Evolutionary conservation across 148 eudicot species (phyloP).

Genomic region (Cornus florida): DNA sequence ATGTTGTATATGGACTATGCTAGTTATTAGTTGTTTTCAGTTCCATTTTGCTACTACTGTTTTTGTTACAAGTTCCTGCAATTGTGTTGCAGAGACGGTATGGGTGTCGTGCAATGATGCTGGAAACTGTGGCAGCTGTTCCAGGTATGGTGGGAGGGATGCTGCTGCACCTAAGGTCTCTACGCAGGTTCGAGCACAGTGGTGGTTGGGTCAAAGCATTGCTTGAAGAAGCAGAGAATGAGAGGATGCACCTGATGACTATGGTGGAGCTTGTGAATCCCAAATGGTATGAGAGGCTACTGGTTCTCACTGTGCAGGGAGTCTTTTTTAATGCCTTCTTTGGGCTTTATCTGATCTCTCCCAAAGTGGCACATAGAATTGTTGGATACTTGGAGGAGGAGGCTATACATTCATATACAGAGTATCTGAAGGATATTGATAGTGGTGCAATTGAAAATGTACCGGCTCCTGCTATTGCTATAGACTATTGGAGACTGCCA

Average conservation of each 20-base stretch:
- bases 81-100: conserved; percentile 61
- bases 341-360: conserved; percentile 68
- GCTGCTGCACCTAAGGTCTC: conserved; percentile 79
- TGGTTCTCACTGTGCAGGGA: conserved; percentile 83
- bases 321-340: conserved; percentile 77
- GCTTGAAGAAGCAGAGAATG: conserved; percentile 95
- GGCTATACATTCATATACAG: conserved; percentile 88
- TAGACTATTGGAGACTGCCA: conserved; percentile 91
- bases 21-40: not conserved
- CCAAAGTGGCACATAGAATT: conserved; percentile 83
- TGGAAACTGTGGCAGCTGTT: conserved; percentile 90
- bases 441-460: conserved; percentile 75
- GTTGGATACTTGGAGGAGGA: conserved; percentile 96
- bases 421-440: conserved; percentile 77
- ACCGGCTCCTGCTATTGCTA: conserved; percentile 86
- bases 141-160: conserved; percentile 83
- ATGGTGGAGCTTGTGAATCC: conserved; percentile 91
- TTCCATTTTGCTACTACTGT: not conserved
- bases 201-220: conserved; percentile 96
- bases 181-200: conserved; percentile 81
- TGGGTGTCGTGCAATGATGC: conserved; percentile 98
- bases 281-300: conserved; percentile 76
- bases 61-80: not conserved
- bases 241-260: conserved; percentile 96
- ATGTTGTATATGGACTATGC: too few relatives aligned